Base-by-base conservation (phyloP, 768 basidiomycete species). In the Mycena amicta region DNA sequence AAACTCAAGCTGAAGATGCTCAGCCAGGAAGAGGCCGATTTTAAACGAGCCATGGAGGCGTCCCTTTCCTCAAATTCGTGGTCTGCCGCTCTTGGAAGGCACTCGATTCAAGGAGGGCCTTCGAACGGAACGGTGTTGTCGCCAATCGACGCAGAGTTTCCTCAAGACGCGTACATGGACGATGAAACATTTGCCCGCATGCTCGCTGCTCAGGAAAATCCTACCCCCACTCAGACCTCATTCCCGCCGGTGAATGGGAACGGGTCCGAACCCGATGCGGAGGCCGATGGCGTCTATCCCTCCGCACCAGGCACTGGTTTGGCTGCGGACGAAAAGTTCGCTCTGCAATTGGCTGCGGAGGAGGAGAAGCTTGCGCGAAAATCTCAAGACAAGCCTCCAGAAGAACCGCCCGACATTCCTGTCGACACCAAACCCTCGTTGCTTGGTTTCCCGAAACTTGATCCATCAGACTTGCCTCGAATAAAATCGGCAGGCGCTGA, bases 1-100 rank as follows among this genome's bases (percentile, higher is more conserved):
- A 67, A 67, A 26, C 53, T 70, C 29, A 70, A 73, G 49, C 71
- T 75, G 23, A 72, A 74, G 49, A 57, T 80, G 18, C 65, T 60
- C 5, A 68, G 60, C 54, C 78, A 80, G 61, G 89, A 92, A 67
- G 87, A 90, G 56, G 84, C 85, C 28, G 86, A 90, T 41, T 74
- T 92, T 15, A 83, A 82, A 22, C 77, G 77, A 60, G 90, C 89
- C 0, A 63, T 92, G 56, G 79, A 83, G 62, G 80, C 80, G 57
- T 88, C 87, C 5, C 43, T 45, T 45, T 58, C 46, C 57, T 20
- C 56, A 29, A 61, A 53, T 52, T 55, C 62, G 26, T 67, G 68
- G 26, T 57, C 55, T 0, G 65, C 61, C 43, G 60, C 62, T 5
- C 54, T 47, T 22, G 53, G 61, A 8, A 22, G 25, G 1, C 62